These are phyloP conservation scores for Vicia sativa DNA, from an alignment of 306 rosid genomes.

Conservation along the genomic window DNA sequence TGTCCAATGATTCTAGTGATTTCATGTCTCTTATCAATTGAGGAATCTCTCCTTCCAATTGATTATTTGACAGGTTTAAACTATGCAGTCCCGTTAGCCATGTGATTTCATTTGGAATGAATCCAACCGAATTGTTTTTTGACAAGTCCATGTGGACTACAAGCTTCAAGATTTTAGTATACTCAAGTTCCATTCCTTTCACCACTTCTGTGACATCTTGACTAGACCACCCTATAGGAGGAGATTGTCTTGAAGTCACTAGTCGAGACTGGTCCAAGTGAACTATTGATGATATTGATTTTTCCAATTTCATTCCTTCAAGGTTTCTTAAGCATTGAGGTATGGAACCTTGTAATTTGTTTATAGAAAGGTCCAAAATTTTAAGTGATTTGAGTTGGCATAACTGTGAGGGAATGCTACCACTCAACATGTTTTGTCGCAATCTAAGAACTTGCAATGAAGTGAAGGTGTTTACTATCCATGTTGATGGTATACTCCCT, in stretches of 20 bases:
- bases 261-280: no score
- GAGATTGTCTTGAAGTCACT: no score
- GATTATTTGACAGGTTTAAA: slow-evolving; percentile 28
- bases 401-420: slow-evolving; percentile 25
- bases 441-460: slow-evolving; percentile 27
- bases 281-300: no score
- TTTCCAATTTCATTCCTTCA: slow-evolving; percentile 15
- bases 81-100: slow-evolving; percentile 15
- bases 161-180: background rate
- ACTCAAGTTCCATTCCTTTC: slow-evolving; percentile 27
- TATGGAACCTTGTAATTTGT: slow-evolving; percentile 29
- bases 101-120: slow-evolving; percentile 1
- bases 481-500: slow-evolving; percentile 30
- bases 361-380: slow-evolving; percentile 32
- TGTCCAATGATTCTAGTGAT: slow-evolving; percentile 34
- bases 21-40: slow-evolving; percentile 6
- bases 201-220: background rate
- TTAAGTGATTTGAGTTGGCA: slow-evolving; percentile 10
- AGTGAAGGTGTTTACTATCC: background rate
- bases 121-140: slow-evolving; percentile 25
- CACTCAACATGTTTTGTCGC: slow-evolving; percentile 10
- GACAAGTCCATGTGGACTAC: slow-evolving; percentile 35
- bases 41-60: slow-evolving; percentile 30
- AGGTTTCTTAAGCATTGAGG: slow-evolving; percentile 29
- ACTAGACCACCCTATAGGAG: background rate